Conservation (phyloP, 1,284 basidiomycete species). For the Inonotus hispidus region DNA sequence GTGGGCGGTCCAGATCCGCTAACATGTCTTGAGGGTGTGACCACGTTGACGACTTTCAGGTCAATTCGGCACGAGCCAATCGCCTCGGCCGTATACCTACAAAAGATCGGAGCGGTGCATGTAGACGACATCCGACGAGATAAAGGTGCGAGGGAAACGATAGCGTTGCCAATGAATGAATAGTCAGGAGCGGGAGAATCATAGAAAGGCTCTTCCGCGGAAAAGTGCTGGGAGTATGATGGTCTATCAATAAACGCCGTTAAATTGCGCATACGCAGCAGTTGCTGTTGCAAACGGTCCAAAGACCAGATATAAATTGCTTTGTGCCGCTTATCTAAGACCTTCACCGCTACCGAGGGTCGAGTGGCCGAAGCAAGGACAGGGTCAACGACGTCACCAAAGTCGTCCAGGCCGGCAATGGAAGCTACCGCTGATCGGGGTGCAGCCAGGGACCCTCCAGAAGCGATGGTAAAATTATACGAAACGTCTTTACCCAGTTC, state of each 20-base stretch:
- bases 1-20: conserved; percentile 60
- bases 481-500: conserved; percentile 81
- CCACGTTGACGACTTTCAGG: conserved; percentile 70
- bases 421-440: conserved; percentile 83
- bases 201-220: conserved; percentile 90
- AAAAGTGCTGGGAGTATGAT: conserved; percentile 90
- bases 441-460: conserved; percentile 75
- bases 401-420: conserved; percentile 84
- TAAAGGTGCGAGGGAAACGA: conserved; percentile 80
- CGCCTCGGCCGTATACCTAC: conserved; percentile 87
- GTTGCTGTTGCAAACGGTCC: conserved; percentile 80
- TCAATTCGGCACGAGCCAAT: conserved; percentile 88
- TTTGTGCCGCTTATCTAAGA: conserved; percentile 81
- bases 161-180: conserved; percentile 86
- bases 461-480: conserved; percentile 89
- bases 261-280: conserved; percentile 92
- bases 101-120: conserved; percentile 80
- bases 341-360: conserved; percentile 86
- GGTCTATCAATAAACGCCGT: conserved; percentile 91
- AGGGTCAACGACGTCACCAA: conserved; percentile 88
- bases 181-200: conserved; percentile 80
- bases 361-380: conserved; percentile 65
- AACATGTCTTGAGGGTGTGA: conserved; percentile 54
- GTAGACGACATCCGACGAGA: conserved; percentile 73
- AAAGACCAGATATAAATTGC: conserved; percentile 91